phyloP scores from a whole-genome alignment of 176 grass and related monocot species.

The Raddia guianensis region DNA sequence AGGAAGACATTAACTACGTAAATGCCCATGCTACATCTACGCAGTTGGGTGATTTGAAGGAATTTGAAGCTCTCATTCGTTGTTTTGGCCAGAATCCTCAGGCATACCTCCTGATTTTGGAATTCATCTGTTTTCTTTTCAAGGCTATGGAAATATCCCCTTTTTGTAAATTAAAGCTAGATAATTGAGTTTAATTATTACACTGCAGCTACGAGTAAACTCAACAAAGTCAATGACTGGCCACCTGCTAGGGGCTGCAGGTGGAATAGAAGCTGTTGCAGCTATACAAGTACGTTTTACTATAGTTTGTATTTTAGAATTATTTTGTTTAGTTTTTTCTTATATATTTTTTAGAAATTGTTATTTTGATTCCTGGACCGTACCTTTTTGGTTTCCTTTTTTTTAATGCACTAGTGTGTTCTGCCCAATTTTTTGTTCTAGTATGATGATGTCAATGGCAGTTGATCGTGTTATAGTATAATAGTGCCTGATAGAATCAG shows the following conservation, averaged over 20 bases:
- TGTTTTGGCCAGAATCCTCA: constrained; percentile 92
- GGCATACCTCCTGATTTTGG: constrained; percentile 48
- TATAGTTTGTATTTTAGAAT: not conserved
- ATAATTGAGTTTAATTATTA: constrained; percentile 36
- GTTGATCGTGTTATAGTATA: not conserved
- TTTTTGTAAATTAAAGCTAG: constrained; percentile 21
- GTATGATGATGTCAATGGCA: not conserved
- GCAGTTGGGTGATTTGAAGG: constrained; percentile 85
- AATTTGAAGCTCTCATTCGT: constrained; percentile 78
- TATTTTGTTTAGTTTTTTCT: constrained; percentile 1
- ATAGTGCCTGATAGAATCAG: not conserved
- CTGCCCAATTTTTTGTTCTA: constrained; percentile 13
- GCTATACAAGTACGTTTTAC: constrained; percentile 72
- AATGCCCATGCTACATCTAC: constrained; percentile 99
- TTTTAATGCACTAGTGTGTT: constrained; percentile 9
- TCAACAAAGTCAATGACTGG: constrained; percentile 99
- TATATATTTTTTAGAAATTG: constrained; percentile 15
- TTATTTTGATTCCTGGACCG: not conserved
- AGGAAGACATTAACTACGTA: constrained; percentile 90
- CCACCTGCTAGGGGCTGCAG: constrained; percentile 84
- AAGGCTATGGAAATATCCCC: not conserved
- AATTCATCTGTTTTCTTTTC: constrained; percentile 19
- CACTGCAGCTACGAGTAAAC: constrained; percentile 81
- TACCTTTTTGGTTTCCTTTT: constrained; percentile 25
- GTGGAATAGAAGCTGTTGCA: constrained; percentile 95